Conservation (phyloP, 148 eudicot species). For the Spergularia bocconei region DNA sequence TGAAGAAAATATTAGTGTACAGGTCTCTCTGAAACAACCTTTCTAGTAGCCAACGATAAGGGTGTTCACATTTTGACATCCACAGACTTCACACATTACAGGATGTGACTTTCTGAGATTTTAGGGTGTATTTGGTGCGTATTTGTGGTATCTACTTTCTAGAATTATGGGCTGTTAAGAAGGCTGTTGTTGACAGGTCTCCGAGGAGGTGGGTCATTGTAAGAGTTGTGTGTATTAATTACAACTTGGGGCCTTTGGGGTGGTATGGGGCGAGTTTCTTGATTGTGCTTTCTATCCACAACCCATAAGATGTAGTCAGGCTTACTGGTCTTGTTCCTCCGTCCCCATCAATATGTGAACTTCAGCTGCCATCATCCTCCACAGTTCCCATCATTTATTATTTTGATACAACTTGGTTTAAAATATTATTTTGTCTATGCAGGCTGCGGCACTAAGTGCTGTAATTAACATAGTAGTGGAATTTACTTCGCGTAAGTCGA, state of each 20-base stretch:
- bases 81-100: no score
- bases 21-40: neutral
- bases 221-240: no score
- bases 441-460: slow-evolving; percentile 88
- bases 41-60: neutral
- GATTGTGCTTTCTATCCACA: neutral
- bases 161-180: no score
- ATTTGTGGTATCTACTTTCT: no score
- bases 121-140: no score
- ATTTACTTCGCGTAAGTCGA: slow-evolving; percentile 58
- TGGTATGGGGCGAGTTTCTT: neutral
- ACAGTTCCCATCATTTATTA: neutral
- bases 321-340: neutral
- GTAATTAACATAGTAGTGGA: slow-evolving; percentile 81
- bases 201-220: no score
- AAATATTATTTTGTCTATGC: slow-evolving; percentile 17
- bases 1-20: neutral
- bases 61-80: neutral
- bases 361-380: neutral
- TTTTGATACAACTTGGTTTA: slow-evolving; percentile 1
- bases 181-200: no score
- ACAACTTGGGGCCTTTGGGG: no score
- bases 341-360: neutral
- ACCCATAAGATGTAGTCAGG: neutral
- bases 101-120: no score